Conservation (phyloP, 441 rosid species). For the Gossypium schwendimanii region DNA sequence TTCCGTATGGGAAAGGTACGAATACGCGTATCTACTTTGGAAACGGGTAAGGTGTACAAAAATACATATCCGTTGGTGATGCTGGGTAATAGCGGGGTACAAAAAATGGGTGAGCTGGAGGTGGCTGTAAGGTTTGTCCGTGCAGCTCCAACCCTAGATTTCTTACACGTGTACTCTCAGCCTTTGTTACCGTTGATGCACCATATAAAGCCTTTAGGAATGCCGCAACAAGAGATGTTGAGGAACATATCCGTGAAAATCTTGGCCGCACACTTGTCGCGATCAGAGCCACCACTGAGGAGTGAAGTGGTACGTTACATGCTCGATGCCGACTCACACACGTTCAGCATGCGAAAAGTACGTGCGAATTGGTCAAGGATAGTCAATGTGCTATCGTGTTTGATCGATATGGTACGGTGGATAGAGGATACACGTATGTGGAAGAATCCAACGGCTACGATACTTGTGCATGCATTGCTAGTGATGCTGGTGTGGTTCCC, state of each 20-base stretch:
- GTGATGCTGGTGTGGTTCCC: slow-evolving; percentile 60
- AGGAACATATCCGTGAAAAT: slow-evolving; percentile 37
- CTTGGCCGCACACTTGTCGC: slow-evolving; percentile 37
- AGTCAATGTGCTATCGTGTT: slow-evolving; percentile 39
- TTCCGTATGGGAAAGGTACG: slow-evolving; percentile 47
- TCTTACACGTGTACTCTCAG: slow-evolving; percentile 53
- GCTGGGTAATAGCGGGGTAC: slow-evolving; percentile 37
- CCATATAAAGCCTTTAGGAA: slow-evolving; percentile 42
- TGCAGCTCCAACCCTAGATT: slow-evolving; percentile 38
- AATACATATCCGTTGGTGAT: slow-evolving; percentile 42
- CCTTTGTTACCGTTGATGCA: slow-evolving; percentile 56
- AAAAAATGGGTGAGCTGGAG: slow-evolving; percentile 54
- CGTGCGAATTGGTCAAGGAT: slow-evolving; percentile 54
- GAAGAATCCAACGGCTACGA: slow-evolving; percentile 51
- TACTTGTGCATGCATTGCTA: slow-evolving; percentile 46
- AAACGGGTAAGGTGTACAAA: slow-evolving; percentile 43
- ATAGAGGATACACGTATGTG: slow-evolving; percentile 50
- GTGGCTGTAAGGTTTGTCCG: slow-evolving; percentile 53
- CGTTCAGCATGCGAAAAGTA: slow-evolving; percentile 54
- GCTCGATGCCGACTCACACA: slow-evolving; percentile 49
- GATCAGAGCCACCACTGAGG: slow-evolving; percentile 53
- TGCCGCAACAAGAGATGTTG: slow-evolving; percentile 40
- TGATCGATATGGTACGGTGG: slow-evolving; percentile 43
- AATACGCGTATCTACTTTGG: slow-evolving; percentile 50
- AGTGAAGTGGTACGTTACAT: slow-evolving; percentile 47